Evolutionary conservation across 257 asterid species (phyloP).

Genomic region (Forsythia suspensa): DNA sequence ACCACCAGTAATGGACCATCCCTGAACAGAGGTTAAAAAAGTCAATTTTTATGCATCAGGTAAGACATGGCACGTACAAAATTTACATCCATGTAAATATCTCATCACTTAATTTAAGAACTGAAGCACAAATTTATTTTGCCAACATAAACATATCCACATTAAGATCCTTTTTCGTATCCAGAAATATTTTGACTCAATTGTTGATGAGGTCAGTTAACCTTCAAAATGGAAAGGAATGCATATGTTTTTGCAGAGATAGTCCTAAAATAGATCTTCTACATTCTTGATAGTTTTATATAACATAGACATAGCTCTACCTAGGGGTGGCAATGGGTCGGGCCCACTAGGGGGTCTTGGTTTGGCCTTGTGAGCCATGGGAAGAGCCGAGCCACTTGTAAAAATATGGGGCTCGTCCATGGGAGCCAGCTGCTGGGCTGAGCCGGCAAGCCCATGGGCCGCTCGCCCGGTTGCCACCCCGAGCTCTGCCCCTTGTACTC

Average conservation of each 20-base stretch:
- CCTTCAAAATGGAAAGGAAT: background rate
- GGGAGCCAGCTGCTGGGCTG: no score
- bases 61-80: conserved; percentile 11
- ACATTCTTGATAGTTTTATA: background rate
- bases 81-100: background rate
- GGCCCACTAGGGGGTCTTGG: no score
- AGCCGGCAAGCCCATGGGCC: no score
- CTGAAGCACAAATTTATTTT: background rate
- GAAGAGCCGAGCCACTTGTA: no score
- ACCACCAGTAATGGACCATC: conserved; percentile 97
- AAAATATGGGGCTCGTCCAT: no score
- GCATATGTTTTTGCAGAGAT: background rate
- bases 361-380: no score
- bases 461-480: no score
- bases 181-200: background rate
- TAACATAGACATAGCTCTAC: background rate
- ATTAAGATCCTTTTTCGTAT: background rate
- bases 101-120: conserved; percentile 9
- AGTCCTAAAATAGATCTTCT: background rate
- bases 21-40: conserved; percentile 47
- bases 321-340: no score
- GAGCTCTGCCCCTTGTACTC: background rate
- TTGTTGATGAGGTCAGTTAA: background rate
- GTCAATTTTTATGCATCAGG: conserved; percentile 19
- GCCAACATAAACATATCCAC: background rate